Evolutionary conservation across 805 yeast genomes (phyloP), one percentile per base, ranked within the genome.

Genomic region (Myxozyma geophila): DNA sequence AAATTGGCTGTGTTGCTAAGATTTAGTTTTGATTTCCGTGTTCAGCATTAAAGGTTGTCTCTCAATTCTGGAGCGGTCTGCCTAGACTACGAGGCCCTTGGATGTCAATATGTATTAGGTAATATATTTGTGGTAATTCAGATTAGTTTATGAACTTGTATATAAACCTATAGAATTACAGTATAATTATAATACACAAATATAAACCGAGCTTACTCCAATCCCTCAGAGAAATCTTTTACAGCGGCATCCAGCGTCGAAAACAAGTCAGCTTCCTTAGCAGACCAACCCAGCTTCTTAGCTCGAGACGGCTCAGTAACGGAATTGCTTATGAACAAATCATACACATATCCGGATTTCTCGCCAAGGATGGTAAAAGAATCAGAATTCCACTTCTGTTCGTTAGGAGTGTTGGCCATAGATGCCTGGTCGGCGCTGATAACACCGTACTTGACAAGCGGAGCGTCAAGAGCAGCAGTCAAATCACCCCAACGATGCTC

Each of bases 401-500:
- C 47, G 10, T 43, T 2, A 15, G 39, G 23, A 15, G 48, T 21
- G 12, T 19, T 13, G 21, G 44, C 55, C 50, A 13, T 60, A 23
- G 56, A 53, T 10, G 63, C 40, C 36, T 50, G 51, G 33, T 59
- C 44, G 33, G 44, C 60, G 35, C 37, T 10, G n/a, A 58, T 49
- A 35, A 62, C 41, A n/a, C 63, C 60, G 40, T 62, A 60, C 51
- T 60, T 62, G 36, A 61, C 62, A 41, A 76, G 69, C 7, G 65
- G 54, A 44, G 67, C 54, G 8, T 69, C 76, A 37, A 75, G 62
- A 9, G 57, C 67, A 43, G 67, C 62, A 7, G 75, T 60, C 47
- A 75, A 74, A 35, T 73, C 73, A 21, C 67, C 64, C 80, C 80
- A 78, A 19, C 56, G 62, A 59, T 74, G 76, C 37, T 71, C 73